Evolutionary conservation across 2,329 filamentous ascomycete genomes (phyloP), one percentile per base, ranked within the genome.

Genomic region (Diplodia mutila): DNA sequence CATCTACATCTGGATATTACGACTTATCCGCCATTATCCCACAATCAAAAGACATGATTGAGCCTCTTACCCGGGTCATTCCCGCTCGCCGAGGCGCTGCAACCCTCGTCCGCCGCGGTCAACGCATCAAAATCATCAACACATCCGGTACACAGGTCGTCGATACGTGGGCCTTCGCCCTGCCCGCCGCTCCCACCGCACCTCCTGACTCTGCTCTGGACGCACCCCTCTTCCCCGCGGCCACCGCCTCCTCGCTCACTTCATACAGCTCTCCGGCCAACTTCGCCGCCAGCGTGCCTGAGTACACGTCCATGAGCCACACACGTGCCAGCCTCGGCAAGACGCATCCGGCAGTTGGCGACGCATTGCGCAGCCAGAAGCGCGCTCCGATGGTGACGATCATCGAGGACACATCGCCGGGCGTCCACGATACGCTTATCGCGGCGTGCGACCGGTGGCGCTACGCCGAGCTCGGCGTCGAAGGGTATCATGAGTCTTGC

Each of bases 111-210:
- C 83, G 82, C 5, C 76, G 78, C n/a, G 81, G 81, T n/a, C 77
- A 81, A 66, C 79, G 76, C 4, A 83, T 85, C 74, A 84, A 84
- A 72, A 81, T 85, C 46, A 79, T 84, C 67, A 84, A 84, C 68
- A 83, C 81, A 0, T 82, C 82, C 67, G 83, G 82, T 23, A 80
- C 80, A 61, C 83, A 85, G 73, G 81, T 84, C 14, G 77, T 84
- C 32, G 82, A 83, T 69, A 82, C 81, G 29, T 85, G 83, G 83
- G 82, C 82, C 0, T 84, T 85, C 71, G 80, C 80, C 1, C 70
- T 85, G 34, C 78, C 78, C 6, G 32, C 61, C 7, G 12, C 48
- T 16, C 7, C 21, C 34, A 16, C 16, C 5, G 23, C 25, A 4
- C 3, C 49, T 2, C 18, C 49, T 11, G 32, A 8, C 48, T 8